Conservation (phyloP, 805 yeast genomes). For the Kodamaea lidongshanica region DNA sequence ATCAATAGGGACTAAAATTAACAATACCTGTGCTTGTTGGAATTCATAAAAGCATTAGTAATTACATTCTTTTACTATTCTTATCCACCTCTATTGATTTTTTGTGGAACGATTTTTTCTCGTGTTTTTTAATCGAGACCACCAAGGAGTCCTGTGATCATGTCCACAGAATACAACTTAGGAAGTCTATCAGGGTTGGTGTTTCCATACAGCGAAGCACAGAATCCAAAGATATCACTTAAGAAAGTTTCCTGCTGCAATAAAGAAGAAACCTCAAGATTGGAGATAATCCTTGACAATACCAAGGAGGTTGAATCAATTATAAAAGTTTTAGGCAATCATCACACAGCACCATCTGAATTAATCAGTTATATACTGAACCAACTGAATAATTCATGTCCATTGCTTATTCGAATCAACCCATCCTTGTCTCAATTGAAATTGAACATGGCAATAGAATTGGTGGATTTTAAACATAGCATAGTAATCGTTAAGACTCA, state of each 20-base stretch:
- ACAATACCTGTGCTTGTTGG: too few relatives aligned
- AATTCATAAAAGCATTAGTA: too few relatives aligned
- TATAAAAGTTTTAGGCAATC: conserved; percentile 11
- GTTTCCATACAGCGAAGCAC: conserved; percentile 22
- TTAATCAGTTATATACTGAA: conserved; percentile 25
- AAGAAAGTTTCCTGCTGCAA: conserved; percentile 23
- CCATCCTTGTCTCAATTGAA: conserved; percentile 20
- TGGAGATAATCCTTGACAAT: conserved; percentile 16
- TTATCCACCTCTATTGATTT: too few relatives aligned
- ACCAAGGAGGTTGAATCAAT: conserved; percentile 17
- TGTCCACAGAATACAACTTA: too few relatives aligned
- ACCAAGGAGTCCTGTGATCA: too few relatives aligned
- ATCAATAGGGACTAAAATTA: too few relatives aligned
- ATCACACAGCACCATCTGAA: conserved; percentile 11
- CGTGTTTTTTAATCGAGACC: too few relatives aligned
- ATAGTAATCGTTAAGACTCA: conserved; percentile 30
- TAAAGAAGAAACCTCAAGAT: conserved; percentile 19
- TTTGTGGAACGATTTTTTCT: too few relatives aligned
- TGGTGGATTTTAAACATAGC: conserved; percentile 7
- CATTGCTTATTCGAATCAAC: conserved; percentile 28
- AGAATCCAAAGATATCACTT: conserved; percentile 13
- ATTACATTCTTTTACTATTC: too few relatives aligned
- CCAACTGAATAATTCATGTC: conserved; percentile 14
- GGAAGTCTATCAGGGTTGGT: too few relatives aligned
- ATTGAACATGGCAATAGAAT: conserved; percentile 21